These are phyloP conservation scores for Aureobasidium sp. DNA, from an alignment of 2,329 filamentous ascomycete species.

Conservation along the genomic window DNA sequence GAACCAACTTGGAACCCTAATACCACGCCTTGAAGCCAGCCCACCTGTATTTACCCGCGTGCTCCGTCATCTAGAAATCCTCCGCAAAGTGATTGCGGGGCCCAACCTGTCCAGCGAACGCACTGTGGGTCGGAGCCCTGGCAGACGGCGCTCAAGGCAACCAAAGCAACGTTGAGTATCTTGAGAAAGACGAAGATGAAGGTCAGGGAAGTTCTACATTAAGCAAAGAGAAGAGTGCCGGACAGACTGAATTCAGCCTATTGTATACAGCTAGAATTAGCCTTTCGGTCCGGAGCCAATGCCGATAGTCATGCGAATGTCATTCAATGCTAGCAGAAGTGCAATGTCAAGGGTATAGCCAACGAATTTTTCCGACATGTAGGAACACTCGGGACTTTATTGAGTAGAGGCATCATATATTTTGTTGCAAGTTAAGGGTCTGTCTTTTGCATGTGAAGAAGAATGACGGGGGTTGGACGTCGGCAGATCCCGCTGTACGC, in stretches of 20 bases:
- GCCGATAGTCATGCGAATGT: neutral
- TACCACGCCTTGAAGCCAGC: neutral
- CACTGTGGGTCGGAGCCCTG: neutral
- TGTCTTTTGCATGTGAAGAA: neutral
- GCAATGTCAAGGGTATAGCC: neutral
- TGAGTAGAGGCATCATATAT: neutral
- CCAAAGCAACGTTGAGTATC: neutral
- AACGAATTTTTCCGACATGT: too few species aligned
- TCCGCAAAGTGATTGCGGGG: constrained; percentile 1
- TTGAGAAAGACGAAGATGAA: neutral
- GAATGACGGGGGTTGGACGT: neutral
- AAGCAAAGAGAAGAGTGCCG: neutral
- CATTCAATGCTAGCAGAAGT: neutral
- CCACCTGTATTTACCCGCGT: neutral
- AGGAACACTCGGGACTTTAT: neutral
- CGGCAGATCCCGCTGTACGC: neutral
- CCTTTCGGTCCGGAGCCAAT: neutral
- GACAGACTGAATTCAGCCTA: neutral
- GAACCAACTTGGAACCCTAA: neutral
- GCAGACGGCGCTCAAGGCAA: neutral
- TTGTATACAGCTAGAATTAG: neutral
- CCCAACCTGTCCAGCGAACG: neutral
- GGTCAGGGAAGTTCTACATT: neutral
- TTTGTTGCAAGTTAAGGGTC: too few species aligned
- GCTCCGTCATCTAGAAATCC: neutral